Percentiles rank a stretch among this genome's conserved stretches.
Conservation (phyloP, 2,329 filamentous ascomycete species). For the Pestalotiopsis sp. region DNA sequence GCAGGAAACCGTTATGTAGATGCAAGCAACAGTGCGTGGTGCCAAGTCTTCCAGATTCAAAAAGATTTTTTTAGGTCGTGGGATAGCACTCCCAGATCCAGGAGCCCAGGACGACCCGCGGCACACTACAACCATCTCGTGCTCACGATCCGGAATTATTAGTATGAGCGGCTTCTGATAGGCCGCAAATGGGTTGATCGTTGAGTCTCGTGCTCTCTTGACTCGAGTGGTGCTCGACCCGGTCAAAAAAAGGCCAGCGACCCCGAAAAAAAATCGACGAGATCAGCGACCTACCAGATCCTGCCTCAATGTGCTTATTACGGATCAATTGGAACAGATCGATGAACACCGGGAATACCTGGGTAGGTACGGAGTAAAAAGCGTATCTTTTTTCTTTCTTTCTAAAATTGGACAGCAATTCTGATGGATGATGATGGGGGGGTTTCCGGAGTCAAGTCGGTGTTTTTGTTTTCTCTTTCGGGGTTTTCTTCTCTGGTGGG, state of each 20-base stretch:
- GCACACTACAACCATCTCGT: not conserved
- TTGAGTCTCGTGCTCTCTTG: not conserved
- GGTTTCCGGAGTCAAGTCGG: not conserved
- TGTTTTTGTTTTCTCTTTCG: not conserved
- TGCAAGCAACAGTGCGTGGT: not conserved
- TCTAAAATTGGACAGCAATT: not conserved
- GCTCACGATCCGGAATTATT: too few relatives aligned
- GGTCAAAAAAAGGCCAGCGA: not conserved
- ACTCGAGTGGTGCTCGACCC: not conserved
- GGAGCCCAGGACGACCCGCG: not conserved
- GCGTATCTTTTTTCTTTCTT: not conserved
- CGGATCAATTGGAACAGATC: not conserved
- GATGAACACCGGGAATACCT: not conserved
- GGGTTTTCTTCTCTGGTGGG: not conserved
- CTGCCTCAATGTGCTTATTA: not conserved
- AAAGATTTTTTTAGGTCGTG: not conserved
- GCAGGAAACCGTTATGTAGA: not conserved
- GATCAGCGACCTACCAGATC: not conserved
- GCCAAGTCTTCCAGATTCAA: not conserved
- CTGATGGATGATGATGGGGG: not conserved
- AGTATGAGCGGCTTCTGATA: too few relatives aligned
- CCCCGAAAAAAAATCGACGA: not conserved
- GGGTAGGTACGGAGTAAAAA: not conserved
- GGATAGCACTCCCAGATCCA: not conserved
- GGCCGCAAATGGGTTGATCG: too few relatives aligned